Base-by-base conservation (phyloP, 2,329 filamentous ascomycete genomes). In the Sporothrix phasma region DNA sequence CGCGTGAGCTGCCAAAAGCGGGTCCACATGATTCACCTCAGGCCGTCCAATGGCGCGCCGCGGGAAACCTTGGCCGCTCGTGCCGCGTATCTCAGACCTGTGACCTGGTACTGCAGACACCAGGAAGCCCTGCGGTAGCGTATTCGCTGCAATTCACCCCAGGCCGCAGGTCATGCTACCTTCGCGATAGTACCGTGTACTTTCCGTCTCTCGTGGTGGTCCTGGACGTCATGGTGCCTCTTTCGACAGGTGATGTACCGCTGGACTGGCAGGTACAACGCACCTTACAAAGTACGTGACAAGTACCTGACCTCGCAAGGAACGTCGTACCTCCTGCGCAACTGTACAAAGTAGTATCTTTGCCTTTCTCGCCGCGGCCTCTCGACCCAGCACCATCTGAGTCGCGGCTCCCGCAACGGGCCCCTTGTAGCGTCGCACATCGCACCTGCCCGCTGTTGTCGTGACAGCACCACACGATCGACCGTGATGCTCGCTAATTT, bases 21-120 rank as follows among this genome's bases (percentile, higher is more conserved):
- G 61, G 47, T 24, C 39, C 37, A 43, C 26, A 54, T 62, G 61
- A 62, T 62, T 54, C 49, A 54, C 46, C 46, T 49, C 47, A 41
- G 31, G 24, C 22, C 13, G 59, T 34, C 60, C 60, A 62, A 62
- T 62, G 60, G 60, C 60, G 45, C 31, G 10, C 34, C 37, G 47
- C 47, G 37, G 47, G 49, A 62, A 62, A 49, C 61, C 56, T 62
- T 54, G 49, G 56, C 61, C 47, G 46, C 60, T 24, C 19, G 17
- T 53, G 60, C 60, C 60, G 24, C 13, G 61, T 62, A 62, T 26
- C 61, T 46, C 47, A 13, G 49, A 63, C 61, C 5, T 47, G 51
- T n/a, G n/a, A n/a, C 2, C 26, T 45, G 24, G 61, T 63, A 53
- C 47, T 51, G 29, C 19, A 19, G 10, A 47, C 19, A 47, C 45